These are phyloP conservation scores for Termitomyces sp. DNA, from an alignment of 768 basidiomycete species.

Conservation along the genomic window DNA sequence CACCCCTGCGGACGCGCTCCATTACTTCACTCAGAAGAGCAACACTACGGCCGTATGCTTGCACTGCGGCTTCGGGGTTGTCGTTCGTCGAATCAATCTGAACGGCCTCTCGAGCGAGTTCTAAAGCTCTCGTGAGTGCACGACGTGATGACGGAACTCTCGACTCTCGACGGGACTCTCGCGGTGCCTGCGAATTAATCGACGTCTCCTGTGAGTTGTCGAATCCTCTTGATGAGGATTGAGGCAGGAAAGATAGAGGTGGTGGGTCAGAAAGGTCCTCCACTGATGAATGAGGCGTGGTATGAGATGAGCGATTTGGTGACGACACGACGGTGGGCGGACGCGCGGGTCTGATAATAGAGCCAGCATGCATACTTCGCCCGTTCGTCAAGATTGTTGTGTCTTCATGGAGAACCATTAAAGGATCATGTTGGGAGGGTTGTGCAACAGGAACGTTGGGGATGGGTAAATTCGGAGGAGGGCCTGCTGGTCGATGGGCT, in stretches of 20 bases:
- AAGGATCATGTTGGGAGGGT: constrained; percentile 16
- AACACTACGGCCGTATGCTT: constrained; percentile 84
- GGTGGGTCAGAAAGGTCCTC: constrained; percentile 56
- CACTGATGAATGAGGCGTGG: constrained; percentile 25
- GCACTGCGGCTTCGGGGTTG: constrained; percentile 83
- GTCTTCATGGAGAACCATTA: constrained; percentile 17
- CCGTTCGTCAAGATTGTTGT: constrained; percentile 18
- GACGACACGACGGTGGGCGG: constrained; percentile 58
- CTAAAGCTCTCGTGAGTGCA: constrained; percentile 79
- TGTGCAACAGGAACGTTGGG: constrained; percentile 50
- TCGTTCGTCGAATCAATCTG: constrained; percentile 84
- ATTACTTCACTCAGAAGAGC: constrained; percentile 87
- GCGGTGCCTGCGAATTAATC: constrained; percentile 39
- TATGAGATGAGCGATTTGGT: constrained; percentile 32
- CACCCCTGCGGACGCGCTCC: constrained; percentile 83
- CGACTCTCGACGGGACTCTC: constrained; percentile 42
- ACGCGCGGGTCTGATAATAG: constrained; percentile 29
- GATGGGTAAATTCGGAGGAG: constrained; percentile 72
- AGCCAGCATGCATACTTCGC: constrained; percentile 26
- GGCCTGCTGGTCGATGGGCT: constrained; percentile 59
- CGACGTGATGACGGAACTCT: constrained; percentile 74
- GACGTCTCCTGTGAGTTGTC: constrained; percentile 33
- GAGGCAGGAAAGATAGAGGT: constrained; percentile 44
- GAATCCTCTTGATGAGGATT: constrained; percentile 26
- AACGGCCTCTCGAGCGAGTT: constrained; percentile 87